phyloP scores from a whole-genome alignment of 352 stramenopile genomes.

The Phytophthora kernoviae region DNA sequence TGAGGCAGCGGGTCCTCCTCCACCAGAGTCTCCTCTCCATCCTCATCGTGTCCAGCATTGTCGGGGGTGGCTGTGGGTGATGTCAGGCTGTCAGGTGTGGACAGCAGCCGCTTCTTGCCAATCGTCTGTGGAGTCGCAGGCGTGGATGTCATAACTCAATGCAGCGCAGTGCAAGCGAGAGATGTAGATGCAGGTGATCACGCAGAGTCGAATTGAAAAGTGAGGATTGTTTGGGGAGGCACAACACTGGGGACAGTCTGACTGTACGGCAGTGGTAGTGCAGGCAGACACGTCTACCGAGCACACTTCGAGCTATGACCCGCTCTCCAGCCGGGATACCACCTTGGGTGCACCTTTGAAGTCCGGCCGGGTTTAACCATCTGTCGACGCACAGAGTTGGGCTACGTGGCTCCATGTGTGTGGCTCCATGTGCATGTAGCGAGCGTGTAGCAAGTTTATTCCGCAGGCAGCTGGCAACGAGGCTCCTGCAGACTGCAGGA shows the following conservation, averaged over 20 bases:
- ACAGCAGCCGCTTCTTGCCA: conserved; percentile 21
- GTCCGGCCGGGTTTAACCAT: conserved; percentile 2
- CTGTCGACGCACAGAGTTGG: not conserved
- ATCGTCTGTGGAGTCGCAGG: not conserved
- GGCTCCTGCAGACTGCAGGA: not conserved
- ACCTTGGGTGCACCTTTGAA: not conserved
- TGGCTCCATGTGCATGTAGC: not conserved
- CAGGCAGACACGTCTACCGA: not conserved
- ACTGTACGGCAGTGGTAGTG: no score
- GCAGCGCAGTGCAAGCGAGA: not conserved
- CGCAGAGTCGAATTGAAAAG: conserved; percentile 16
- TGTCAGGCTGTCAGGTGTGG: not conserved
- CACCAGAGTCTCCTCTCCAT: conserved; percentile 39
- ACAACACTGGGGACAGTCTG: not conserved
- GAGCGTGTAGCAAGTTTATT: not conserved
- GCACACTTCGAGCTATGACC: not conserved
- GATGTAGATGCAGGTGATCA: not conserved
- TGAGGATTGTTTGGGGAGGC: not conserved
- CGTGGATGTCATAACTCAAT: not conserved
- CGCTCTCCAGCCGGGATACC: not conserved
- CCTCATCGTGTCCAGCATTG: conserved; percentile 23
- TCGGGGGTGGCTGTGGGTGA: not conserved
- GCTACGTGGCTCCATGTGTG: not conserved
- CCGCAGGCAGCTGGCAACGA: conserved; percentile 10
- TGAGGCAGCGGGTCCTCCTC: conserved; percentile 42